Evolutionary conservation across 495 filamentous ascomycete genomes (phyloP), one percentile per base, ranked within the genome.

Genomic region (Apodospora peruviana): DNA sequence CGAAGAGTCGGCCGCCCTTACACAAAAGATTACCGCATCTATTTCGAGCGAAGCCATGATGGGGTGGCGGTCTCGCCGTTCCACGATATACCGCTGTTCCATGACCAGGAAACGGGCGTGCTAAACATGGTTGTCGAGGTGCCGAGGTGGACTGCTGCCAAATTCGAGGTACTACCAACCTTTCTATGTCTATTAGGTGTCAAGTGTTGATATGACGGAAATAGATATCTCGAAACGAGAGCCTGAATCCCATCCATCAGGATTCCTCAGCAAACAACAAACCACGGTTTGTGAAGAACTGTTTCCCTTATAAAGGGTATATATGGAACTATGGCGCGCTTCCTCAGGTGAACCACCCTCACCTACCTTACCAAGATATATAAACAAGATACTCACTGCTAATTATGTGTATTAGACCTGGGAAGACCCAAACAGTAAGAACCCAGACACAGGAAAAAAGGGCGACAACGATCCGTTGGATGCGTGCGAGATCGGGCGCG

Each of bases 71-170:
- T 65, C 23, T 65, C 62, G 1, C 53, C 55, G 10, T 61, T 55
- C 34, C 62, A 66, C 39, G 62, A 66, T 34, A 57, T 66, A 27
- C 57, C 62, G 4, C 52, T 63, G 9, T 51, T 56, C 38, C 50
- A 56, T 23, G 55, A 60, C 43, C 21, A 48, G 11, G 25, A 58
- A 5, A 40, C 45, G 9, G 38, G 41, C 10, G 43, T 64, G 4
- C 40, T 61, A 16, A 61, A 64, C 55, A 61, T 63, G 54, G 47
- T 63, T 9, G 58, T 65, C 16, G 62, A 65, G 39, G 48, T 65
- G 16, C 62, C 62, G 17, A 38, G 62, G 39, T 64, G 57, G 58
- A 51, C 48, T 2, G 54, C 59, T 24, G 58, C 57, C 40, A 66
- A 66, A 46, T 57, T 60, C 41, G 62, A 67, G 27, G 52, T 56